phyloP scores from a whole-genome alignment of 176 grass and related monocot species.

The Oryza glaberrima region DNA sequence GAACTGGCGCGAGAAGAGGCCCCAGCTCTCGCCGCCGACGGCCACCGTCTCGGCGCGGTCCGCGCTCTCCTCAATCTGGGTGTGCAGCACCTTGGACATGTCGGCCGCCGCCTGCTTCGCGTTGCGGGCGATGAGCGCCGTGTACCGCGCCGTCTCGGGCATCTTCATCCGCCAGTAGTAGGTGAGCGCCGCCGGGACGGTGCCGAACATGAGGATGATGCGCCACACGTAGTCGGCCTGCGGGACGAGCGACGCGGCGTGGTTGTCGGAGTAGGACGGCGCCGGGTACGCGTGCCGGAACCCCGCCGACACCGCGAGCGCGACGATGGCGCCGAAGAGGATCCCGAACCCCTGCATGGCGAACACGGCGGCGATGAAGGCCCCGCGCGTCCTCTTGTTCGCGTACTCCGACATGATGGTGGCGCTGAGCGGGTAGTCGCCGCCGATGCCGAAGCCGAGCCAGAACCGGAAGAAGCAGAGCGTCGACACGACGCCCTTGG shows the following conservation, averaged over 20 bases:
- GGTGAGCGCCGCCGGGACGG: conserved; percentile 39
- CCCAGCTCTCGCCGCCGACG: conserved; percentile 34
- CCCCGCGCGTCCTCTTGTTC: conserved; percentile 72
- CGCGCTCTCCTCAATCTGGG: conserved; percentile 7
- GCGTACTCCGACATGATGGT: conserved; percentile 87
- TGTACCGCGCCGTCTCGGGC: conserved; percentile 85
- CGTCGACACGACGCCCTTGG: conserved; percentile 53
- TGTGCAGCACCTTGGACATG: conserved; percentile 29
- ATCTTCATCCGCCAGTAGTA: conserved; percentile 89
- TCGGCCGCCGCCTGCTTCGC: conserved; percentile 34
- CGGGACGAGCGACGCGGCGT: background rate
- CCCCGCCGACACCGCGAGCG: background rate
- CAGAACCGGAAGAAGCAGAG: conserved; percentile 97
- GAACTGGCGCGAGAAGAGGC: conserved; percentile 76
- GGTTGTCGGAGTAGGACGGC: background rate
- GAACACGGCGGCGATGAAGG: conserved; percentile 81
- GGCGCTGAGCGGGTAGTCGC: conserved; percentile 77
- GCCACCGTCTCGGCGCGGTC: background rate
- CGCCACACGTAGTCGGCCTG: conserved; percentile 24
- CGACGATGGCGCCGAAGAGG: conserved; percentile 42
- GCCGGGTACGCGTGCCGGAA: background rate
- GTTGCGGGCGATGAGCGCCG: conserved; percentile 46
- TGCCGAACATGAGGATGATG: conserved; percentile 31
- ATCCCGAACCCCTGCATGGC: conserved; percentile 75
- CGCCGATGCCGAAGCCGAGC: conserved; percentile 84